phyloP scores from a whole-genome alignment of 345 rosid species.

The Stellera chamaejasme region DNA sequence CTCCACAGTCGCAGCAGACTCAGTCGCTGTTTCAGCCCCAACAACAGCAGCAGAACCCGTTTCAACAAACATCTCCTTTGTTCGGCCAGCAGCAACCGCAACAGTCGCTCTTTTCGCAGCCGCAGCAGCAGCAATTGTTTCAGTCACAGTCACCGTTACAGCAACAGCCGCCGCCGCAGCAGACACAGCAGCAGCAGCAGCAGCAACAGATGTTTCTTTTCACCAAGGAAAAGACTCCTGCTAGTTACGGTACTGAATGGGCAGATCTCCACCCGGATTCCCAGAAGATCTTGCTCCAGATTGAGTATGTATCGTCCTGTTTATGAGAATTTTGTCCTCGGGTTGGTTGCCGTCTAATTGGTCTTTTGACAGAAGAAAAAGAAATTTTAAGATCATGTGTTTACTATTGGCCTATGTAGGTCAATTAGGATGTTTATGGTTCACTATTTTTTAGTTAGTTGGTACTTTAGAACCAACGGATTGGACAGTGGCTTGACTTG shows the following conservation, averaged over 20 bases:
- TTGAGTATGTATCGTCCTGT: slow-evolving; percentile 44
- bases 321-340: not conserved
- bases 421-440: not conserved
- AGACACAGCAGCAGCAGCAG: slow-evolving; percentile 21
- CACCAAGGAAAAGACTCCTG: slow-evolving; percentile 82
- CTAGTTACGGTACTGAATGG: slow-evolving; percentile 89
- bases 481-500: not conserved
- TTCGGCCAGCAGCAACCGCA: slow-evolving; percentile 29
- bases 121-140: slow-evolving; percentile 29
- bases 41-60: slow-evolving; percentile 27
- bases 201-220: slow-evolving; percentile 64
- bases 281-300: slow-evolving; percentile 72
- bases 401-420: too few species aligned
- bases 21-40: slow-evolving; percentile 30
- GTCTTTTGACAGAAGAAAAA: too few species aligned
- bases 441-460: not conserved
- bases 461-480: not conserved
- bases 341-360: too few species aligned
- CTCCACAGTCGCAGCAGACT: slow-evolving; percentile 62
- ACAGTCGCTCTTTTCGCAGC: slow-evolving; percentile 24
- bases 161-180: slow-evolving; percentile 19
- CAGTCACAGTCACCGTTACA: slow-evolving; percentile 3
- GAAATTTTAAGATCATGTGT: too few species aligned
- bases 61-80: slow-evolving; percentile 33
- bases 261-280: slow-evolving; percentile 93